Conservation (phyloP, 106 monocot genomes). For the Allium sativum region DNA sequence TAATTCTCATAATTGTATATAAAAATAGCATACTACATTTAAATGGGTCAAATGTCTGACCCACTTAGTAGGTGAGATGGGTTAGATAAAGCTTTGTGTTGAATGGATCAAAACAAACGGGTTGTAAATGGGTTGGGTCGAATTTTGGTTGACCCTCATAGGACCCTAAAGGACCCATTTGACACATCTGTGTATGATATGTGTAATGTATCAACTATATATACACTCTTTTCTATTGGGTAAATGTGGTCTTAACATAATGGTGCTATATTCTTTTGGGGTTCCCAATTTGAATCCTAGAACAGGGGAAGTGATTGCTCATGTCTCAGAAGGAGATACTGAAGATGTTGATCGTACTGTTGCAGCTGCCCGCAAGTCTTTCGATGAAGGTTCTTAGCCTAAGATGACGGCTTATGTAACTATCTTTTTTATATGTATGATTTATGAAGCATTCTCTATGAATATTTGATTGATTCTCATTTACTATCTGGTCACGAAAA, state of each 20-base stretch:
- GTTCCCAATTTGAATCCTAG: conserved; percentile 82
- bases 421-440: background rate
- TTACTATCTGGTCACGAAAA: conserved; percentile 46
- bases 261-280: background rate
- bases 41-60: too few species aligned
- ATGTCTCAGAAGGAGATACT: conserved; percentile 80
- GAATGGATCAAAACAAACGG: too few species aligned
- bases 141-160: too few species aligned
- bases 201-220: background rate
- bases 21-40: too few species aligned
- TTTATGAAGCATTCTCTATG: too few species aligned
- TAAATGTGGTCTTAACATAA: background rate
- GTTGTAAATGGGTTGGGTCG: too few species aligned
- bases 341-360: conserved; percentile 75
- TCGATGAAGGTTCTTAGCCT: conserved; percentile 92
- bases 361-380: conserved; percentile 75
- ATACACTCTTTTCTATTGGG: background rate
- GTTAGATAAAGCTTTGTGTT: too few species aligned
- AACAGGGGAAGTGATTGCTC: conserved; percentile 77
- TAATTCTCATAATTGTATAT: too few species aligned
- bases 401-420: conserved; percentile 84
- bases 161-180: too few species aligned
- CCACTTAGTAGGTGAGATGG: too few species aligned
- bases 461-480: background rate
- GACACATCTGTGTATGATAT: too few species aligned